Evolutionary conservation across 192 early-diverging fungal genomes (phyloP).

Genomic region (Rhizophagus prolifer): DNA sequence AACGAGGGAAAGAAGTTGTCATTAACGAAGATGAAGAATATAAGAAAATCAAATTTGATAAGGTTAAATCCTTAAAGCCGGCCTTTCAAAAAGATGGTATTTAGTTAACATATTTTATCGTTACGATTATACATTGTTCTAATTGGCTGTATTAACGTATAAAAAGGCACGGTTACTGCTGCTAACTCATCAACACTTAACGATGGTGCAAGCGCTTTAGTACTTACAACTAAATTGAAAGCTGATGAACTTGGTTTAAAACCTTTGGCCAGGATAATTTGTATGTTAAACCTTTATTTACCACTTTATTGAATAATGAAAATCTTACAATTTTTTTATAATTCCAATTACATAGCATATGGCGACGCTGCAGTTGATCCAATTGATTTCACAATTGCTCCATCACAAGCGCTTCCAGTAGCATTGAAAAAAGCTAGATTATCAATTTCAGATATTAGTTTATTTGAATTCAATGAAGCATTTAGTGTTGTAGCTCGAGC

Average conservation of each 20-base stretch:
- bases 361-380: slow-evolving; percentile 90
- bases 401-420: slow-evolving; percentile 87
- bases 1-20: slow-evolving; percentile 77
- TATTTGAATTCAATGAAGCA: slow-evolving; percentile 98
- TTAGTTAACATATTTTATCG: too few relatives aligned
- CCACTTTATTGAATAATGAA: not conserved
- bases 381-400: slow-evolving; percentile 95
- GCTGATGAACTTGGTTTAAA: slow-evolving; percentile 75
- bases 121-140: not conserved
- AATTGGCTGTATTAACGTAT: not conserved
- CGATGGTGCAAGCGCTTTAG: slow-evolving; percentile 92
- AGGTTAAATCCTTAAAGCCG: slow-evolving; percentile 69
- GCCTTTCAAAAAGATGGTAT: slow-evolving; percentile 78
- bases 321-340: not conserved
- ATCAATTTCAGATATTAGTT: slow-evolving; percentile 77
- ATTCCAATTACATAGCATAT: slow-evolving; percentile 44
- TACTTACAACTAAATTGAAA: slow-evolving; percentile 76
- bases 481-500: slow-evolving; percentile 90
- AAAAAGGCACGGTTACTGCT: slow-evolving; percentile 81
- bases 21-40: slow-evolving; percentile 91
- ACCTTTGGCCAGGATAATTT: slow-evolving; percentile 85
- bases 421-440: slow-evolving; percentile 87
- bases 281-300: not conserved
- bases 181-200: slow-evolving; percentile 95
- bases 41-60: slow-evolving; percentile 91